phyloP scores from a whole-genome alignment of 805 yeast species.

The Kazachstania africana region DNA sequence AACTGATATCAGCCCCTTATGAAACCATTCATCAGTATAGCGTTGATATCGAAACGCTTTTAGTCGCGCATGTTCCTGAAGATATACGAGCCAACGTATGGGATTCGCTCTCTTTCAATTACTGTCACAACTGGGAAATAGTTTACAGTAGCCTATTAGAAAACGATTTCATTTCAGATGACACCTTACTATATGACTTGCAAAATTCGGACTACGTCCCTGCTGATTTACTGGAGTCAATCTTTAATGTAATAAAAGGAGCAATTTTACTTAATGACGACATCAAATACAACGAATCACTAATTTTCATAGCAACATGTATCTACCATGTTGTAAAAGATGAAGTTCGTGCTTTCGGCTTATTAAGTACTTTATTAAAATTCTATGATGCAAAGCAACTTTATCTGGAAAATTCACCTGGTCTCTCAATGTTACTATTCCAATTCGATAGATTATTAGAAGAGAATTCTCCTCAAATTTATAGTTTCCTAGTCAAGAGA shows the following conservation, averaged over 20 bases:
- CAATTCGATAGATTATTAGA: conserved; percentile 85
- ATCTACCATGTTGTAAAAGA: conserved; percentile 44
- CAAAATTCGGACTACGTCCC: no score
- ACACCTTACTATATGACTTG: conserved; percentile 1
- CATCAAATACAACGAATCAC: conserved; percentile 91
- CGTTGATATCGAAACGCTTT: no score
- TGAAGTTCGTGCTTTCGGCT: conserved; percentile 73
- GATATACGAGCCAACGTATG: conserved; percentile 5
- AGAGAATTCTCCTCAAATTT: conserved; percentile 55
- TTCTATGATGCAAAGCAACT: conserved; percentile 62
- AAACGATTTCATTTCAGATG: conserved; percentile 1
- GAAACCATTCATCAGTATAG: no score
- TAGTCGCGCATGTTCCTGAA: no score
- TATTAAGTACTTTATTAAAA: conserved; percentile 70
- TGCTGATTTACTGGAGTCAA: no score
- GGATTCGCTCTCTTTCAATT: conserved; percentile 4
- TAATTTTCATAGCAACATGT: conserved; percentile 83
- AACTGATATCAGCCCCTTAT: no score
- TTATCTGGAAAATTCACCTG: conserved; percentile 82
- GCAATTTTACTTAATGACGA: conserved; percentile 77
- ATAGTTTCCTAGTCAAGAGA: conserved; percentile 66
- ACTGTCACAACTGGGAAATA: conserved; percentile 5
- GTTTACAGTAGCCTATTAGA: conserved; percentile 3
- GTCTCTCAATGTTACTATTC: conserved; percentile 66
- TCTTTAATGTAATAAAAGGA: conserved; percentile 65